A percentile compares a stretch with the other conserved stretches of the same genome.
Evolutionary conservation across 78 protist genomes (phyloP).

Genomic region (Speleostelium caveatum): DNA sequence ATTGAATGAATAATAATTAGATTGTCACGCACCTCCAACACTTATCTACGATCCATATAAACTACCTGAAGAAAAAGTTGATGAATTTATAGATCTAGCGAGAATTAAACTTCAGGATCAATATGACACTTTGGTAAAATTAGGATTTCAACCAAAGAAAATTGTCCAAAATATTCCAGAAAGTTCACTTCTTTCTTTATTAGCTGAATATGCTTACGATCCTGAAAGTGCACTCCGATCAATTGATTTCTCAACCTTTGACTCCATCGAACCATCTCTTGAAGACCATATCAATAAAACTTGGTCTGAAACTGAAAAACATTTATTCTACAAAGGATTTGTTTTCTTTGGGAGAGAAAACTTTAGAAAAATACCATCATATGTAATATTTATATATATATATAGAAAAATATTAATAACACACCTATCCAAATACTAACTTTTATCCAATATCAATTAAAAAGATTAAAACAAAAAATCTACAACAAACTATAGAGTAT

Average conservation of each 20-base stretch:
- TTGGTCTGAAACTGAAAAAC: not conserved
- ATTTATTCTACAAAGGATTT: conserved; percentile 8
- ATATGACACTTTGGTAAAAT: not conserved
- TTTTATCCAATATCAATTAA: not conserved
- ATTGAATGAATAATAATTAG: no score
- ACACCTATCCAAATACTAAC: not conserved
- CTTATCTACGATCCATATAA: conserved; percentile 17
- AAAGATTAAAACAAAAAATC: not conserved
- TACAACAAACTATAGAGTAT: conserved; percentile 14
- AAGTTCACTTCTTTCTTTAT: not conserved
- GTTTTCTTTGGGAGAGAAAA: not conserved
- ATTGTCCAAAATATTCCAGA: conserved; percentile 27
- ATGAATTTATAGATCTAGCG: not conserved
- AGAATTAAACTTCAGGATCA: not conserved
- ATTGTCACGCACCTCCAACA: conserved; percentile 19
- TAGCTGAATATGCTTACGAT: conserved; percentile 16
- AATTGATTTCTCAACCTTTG: conserved; percentile 33
- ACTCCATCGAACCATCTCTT: conserved; percentile 20
- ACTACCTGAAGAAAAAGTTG: not conserved
- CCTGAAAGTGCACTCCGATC: conserved; percentile 12
- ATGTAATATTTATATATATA: not conserved
- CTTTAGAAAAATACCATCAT: not conserved
- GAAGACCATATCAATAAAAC: not conserved
- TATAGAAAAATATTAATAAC: not conserved
- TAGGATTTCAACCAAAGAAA: not conserved